These are phyloP conservation scores for Cordyceps pruinosa DNA, from an alignment of 2,329 filamentous ascomycete genomes.

Conservation along the genomic window DNA sequence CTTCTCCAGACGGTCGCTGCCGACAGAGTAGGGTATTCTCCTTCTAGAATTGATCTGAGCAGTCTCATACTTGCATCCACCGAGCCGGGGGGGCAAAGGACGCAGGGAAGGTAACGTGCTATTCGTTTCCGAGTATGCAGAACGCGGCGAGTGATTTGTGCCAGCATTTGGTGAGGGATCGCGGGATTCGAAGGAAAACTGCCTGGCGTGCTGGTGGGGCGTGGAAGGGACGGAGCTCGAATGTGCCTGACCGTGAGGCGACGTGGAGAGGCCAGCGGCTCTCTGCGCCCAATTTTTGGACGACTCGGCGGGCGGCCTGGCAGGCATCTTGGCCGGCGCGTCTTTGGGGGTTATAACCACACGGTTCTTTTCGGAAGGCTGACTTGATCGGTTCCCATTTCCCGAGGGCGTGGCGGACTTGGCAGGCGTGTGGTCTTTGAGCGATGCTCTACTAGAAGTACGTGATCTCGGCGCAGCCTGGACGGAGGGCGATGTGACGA, in stretches of 20 bases:
- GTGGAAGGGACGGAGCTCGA: slow-evolving; percentile 92
- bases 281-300: slow-evolving; percentile 25
- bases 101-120: slow-evolving; percentile 62
- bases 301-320: slow-evolving; percentile 32
- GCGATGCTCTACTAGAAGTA: slow-evolving; percentile 54
- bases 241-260: slow-evolving; percentile 38
- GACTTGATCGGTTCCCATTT: slow-evolving; percentile 58
- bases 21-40: slow-evolving; percentile 86
- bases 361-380: slow-evolving; percentile 53
- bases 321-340: slow-evolving; percentile 41
- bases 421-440: slow-evolving; percentile 40
- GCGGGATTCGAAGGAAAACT: slow-evolving; percentile 71
- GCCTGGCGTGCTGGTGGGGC: slow-evolving; percentile 79
- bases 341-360: slow-evolving; percentile 56
- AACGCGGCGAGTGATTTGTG: slow-evolving; percentile 78
- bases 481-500: slow-evolving; percentile 48
- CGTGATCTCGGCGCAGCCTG: slow-evolving; percentile 51
- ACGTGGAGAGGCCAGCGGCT: slow-evolving; percentile 22
- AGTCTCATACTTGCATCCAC: slow-evolving; percentile 82
- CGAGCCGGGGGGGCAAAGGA: slow-evolving; percentile 51
- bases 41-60: slow-evolving; percentile 73
- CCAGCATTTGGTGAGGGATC: slow-evolving; percentile 72
- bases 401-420: slow-evolving; percentile 46
- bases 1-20: slow-evolving; percentile 69
- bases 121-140: slow-evolving; percentile 83